Evolutionary conservation across 192 early-diverging fungal species (phyloP), one percentile per base, ranked within the genome.

Genomic region (Chytriomyces sp.): DNA sequence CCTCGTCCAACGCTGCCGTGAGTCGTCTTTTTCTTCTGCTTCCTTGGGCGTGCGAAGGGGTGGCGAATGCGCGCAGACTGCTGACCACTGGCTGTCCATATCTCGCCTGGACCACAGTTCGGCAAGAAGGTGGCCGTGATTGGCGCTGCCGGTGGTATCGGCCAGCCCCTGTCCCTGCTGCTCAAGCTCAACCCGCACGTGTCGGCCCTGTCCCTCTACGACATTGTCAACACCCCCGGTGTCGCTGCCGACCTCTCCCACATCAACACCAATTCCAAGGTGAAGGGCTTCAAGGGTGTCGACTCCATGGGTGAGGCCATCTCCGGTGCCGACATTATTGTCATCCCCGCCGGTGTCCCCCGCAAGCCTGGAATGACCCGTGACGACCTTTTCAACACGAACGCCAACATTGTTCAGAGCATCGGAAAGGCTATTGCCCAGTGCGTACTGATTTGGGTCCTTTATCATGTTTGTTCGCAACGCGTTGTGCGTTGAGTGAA

Each of bases 71-170:
- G n/a, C n/a, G n/a, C n/a, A n/a, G n/a, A n/a, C n/a, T 10, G 44
- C 10, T 14, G n/a, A n/a, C 44, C 44, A n/a, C 60, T 39, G 8
- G 8, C 12, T 14, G 8, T 37, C 36, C 19, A 0, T 37, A 12
- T 4, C 60, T 36, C 32, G 12, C 60, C 19, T 39, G 12, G 31
- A 28, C 55, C 25, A 49, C 44, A 75, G 74, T 44, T 69, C 65
- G 74, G 74, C 33, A 75, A 75, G 66, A 83, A 83, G 68, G 81
- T 81, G n/a, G 76, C 78, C 57, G 81, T 81, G 53, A 73, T 83
- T 63, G 84, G 93, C 67, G 93, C 93, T 53, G 91, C 92, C 74
- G 88, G 88, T 65, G 88, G 88, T 64, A 89, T 89, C 70, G 88
- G 88, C 58, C 88, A 89, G 76, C 86, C 88, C 34, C 71, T 89